Evolutionary conservation across 352 stramenopile species (phyloP).

Genomic region (Phytophthora cryptogea): DNA sequence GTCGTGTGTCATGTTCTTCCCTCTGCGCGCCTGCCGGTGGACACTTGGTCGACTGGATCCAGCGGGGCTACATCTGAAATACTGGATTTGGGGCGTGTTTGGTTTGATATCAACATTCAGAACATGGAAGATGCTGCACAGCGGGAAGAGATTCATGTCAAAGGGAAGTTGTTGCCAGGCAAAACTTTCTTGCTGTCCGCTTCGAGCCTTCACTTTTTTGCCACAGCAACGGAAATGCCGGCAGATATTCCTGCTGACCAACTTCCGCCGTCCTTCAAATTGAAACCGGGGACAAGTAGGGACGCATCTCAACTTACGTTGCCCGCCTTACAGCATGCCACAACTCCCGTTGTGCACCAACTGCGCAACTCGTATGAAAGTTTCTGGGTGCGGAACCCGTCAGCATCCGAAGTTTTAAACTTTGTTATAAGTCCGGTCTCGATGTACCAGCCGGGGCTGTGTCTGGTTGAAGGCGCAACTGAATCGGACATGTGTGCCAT

Average conservation of each 20-base stretch:
- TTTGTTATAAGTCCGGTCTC: slow-evolving; percentile 72
- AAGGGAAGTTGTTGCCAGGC: slow-evolving; percentile 77
- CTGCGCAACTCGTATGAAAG: slow-evolving; percentile 71
- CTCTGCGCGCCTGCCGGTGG: slow-evolving; percentile 58
- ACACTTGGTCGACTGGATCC: slow-evolving; percentile 42
- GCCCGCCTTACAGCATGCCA: slow-evolving; percentile 23
- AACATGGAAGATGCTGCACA: slow-evolving; percentile 70
- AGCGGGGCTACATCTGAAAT: slow-evolving; percentile 51
- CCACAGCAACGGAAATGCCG: slow-evolving; percentile 59
- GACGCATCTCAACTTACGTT: slow-evolving; percentile 37
- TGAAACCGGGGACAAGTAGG: slow-evolving; percentile 44
- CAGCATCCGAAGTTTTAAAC: slow-evolving; percentile 61
- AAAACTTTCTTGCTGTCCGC: slow-evolving; percentile 84
- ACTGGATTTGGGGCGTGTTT: slow-evolving; percentile 64
- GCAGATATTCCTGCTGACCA: slow-evolving; percentile 50
- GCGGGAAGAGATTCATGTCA: slow-evolving; percentile 67
- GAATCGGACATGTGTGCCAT: slow-evolving; percentile 73
- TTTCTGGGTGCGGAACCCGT: slow-evolving; percentile 86
- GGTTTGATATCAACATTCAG: slow-evolving; percentile 69
- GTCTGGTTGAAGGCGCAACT: slow-evolving; percentile 60
- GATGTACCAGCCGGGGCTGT: slow-evolving; percentile 70
- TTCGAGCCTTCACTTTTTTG: slow-evolving; percentile 82
- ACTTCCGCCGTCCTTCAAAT: slow-evolving; percentile 46
- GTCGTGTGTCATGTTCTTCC: slow-evolving; percentile 78
- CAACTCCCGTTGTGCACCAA: slow-evolving; percentile 52